These are phyloP conservation scores for Serendipita vermifera DNA, from an alignment of 768 basidiomycete genomes.

Conservation along the genomic window DNA sequence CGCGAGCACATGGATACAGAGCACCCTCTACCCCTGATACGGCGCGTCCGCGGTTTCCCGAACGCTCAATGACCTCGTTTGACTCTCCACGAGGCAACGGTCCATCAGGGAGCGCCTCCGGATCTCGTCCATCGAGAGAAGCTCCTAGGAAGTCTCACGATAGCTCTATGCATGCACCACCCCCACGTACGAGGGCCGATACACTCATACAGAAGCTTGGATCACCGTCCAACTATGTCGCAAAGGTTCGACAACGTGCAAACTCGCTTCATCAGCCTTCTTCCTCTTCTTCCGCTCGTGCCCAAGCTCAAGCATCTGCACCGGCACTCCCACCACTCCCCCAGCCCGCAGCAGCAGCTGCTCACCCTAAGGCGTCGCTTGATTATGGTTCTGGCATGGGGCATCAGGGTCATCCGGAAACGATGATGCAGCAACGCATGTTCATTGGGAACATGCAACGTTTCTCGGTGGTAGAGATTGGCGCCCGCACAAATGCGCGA, in stretches of 20 bases:
- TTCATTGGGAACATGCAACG: slow-evolving; percentile 69
- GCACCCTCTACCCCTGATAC: not conserved
- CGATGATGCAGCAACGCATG: slow-evolving; percentile 48
- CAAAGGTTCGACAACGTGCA: slow-evolving; percentile 2
- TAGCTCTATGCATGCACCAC: not conserved
- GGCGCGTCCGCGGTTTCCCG: not conserved
- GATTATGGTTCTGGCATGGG: no score
- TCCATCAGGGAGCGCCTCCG: not conserved
- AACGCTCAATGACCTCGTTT: not conserved
- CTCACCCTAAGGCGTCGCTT: no score
- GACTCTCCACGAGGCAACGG: not conserved
- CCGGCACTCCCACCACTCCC: no score
- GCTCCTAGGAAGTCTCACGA: no score
- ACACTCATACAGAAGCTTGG: not conserved
- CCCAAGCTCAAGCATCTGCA: no score
- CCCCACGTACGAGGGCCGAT: not conserved
- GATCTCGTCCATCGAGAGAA: not conserved
- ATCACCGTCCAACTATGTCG: no score
- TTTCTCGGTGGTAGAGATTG: slow-evolving; percentile 61
- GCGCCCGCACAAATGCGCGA: slow-evolving; percentile 50
- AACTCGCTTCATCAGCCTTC: slow-evolving; percentile 1
- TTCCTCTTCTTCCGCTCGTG: no score
- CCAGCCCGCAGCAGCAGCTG: no score
- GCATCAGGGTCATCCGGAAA: not conserved
- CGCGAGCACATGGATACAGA: not conserved